Evolutionary conservation across 2,329 filamentous ascomycete genomes (phyloP), one percentile per base, ranked within the genome.

Genomic region (Ophiostoma sp.): DNA sequence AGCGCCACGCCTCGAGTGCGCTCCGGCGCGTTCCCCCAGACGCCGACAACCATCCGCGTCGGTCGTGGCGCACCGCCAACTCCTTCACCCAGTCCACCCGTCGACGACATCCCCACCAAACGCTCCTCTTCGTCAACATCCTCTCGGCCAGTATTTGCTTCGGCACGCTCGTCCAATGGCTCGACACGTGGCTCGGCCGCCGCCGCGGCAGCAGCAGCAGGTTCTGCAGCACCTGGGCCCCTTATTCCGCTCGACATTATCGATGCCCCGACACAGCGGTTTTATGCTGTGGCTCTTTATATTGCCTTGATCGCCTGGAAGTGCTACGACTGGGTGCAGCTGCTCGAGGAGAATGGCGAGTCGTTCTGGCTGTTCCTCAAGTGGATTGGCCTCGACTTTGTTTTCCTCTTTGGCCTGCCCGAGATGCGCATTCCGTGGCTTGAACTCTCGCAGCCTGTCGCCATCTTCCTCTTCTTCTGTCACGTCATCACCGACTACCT

Each of bases 341-440:
- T 95, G 75, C 87, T 94, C 52, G 91, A 95, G 73, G 92, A 95
- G 76, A 93, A 97, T 76, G 89, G 93, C 74, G 91, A 94, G 78
- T 97, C 95, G n/a, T 91, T 96, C 75, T 92, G 90, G 88, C 87
- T 95, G 68, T 98, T 98, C 80, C 84, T 97, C 79, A 99, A 98
- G 87, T 99, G 96, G 96, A 88, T 93, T 75, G 86, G 90, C 73
- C 89, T 99, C 76, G 96, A 99, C 83, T 92, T 93, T 75, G 82
- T 92, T 31, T 98, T 95, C 81, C 86, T 98, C 76, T 97, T 97
- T 81, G 93, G 93, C 8, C 84, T 99, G 71, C 95, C 97, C 22
- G 89, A 92, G 77, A 82, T 99, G 78, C 90, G 93, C 80, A 97
- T 99, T 87, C 96, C 96, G 74, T 99, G 96, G 97, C 86, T 99